Percentiles rank a stretch among this genome's conserved stretches.
Evolutionary conservation across 768 basidiomycete species (phyloP).

Genomic region (Rhizopogon roseolus): DNA sequence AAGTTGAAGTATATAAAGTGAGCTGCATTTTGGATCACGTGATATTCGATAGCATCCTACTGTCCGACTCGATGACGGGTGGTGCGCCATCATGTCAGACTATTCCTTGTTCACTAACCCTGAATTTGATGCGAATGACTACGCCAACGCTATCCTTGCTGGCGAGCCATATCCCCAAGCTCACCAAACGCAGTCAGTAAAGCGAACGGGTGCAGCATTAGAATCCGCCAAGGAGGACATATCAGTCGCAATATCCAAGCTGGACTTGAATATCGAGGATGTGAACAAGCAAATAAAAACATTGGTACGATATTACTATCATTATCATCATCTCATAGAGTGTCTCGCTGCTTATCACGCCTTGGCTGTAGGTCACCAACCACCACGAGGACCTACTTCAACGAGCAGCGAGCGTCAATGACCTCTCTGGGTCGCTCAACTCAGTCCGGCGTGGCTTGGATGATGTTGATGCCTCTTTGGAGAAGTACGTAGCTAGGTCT

Average conservation of each 20-base stretch:
- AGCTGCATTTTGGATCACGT: neutral
- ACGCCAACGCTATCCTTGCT: constrained; percentile 86
- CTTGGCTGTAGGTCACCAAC: constrained; percentile 54
- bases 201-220: constrained; percentile 27
- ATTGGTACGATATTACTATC: constrained; percentile 52
- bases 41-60: neutral
- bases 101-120: constrained; percentile 69
- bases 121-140: constrained; percentile 83
- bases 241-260: constrained; percentile 81
- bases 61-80: too few relatives aligned
- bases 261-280: constrained; percentile 87
- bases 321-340: neutral
- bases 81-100: constrained; percentile 35
- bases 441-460: constrained; percentile 65
- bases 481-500: constrained; percentile 50
- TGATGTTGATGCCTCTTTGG: constrained; percentile 71
- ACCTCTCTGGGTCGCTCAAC: constrained; percentile 65
- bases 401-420: constrained; percentile 71
- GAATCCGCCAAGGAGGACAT: constrained; percentile 81
- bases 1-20: too few relatives aligned
- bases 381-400: constrained; percentile 82
- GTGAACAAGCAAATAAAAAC: constrained; percentile 85
- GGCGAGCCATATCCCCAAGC: constrained; percentile 66
- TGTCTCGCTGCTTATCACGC: neutral
- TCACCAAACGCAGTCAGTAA: constrained; percentile 23